These are phyloP conservation scores for sweet orange (Citrus sinensis) DNA, from an alignment of 345 rosid species.

Conservation along the genomic window DNA sequence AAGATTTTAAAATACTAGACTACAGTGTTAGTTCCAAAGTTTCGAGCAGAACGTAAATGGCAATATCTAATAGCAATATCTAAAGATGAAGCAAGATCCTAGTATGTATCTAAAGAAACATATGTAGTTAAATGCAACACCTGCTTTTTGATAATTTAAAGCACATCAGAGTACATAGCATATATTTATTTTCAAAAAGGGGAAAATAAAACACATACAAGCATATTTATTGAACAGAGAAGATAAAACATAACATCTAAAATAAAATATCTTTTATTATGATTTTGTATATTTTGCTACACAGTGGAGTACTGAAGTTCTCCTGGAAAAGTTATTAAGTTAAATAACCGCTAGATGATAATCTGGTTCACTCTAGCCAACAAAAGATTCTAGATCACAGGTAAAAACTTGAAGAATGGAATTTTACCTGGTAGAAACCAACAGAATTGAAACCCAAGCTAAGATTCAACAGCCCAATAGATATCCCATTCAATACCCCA, in stretches of 20 bases:
- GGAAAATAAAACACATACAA: background rate
- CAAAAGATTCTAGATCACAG: background rate
- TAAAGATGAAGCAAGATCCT: background rate
- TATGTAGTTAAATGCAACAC: background rate
- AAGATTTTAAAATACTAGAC: background rate
- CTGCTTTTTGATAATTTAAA: background rate
- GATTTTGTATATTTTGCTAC: background rate
- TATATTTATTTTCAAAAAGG: background rate
- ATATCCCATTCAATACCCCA: conserved; percentile 95
- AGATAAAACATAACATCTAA: background rate
- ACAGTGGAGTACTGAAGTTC: background rate
- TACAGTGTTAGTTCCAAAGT: background rate
- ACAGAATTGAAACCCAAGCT: conserved; percentile 99
- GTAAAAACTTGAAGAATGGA: conserved; percentile 7
- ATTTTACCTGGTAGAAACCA: conserved; percentile 93
- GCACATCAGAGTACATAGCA: background rate
- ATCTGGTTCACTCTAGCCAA: background rate
- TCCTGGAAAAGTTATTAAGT: background rate
- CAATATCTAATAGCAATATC: background rate
- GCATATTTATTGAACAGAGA: background rate
- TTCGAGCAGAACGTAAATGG: conserved; percentile 3
- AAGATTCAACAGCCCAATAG: conserved; percentile 95
- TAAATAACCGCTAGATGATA: background rate
- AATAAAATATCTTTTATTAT: background rate
- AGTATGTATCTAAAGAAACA: background rate